Base-by-base conservation (phyloP, 345 rosid genomes). In the Linum usitatissimum region DNA sequence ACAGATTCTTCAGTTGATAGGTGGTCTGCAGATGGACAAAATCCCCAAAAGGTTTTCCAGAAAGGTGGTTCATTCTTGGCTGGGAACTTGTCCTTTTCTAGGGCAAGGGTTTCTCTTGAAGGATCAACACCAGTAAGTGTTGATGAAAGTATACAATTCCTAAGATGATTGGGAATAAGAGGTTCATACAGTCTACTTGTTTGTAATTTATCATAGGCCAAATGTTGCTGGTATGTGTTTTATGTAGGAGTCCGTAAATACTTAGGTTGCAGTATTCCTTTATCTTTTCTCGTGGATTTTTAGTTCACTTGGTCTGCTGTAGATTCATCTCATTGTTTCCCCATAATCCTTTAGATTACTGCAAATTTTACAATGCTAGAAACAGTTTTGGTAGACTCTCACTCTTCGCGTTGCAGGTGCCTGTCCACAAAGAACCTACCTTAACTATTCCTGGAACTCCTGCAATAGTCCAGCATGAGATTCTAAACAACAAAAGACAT, bases 91-190 rank as follows among this genome's bases (percentile, higher is more conserved):
- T 90, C 97, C 30, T 94, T 90, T 79, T 81, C 95, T 38, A 90
- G 99, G 81, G 93, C 97, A 62, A 85, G 97, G 75, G 88, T 86
- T 66, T 94, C 99, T 38, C 77, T 94, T 65, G 99, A 94, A 83
- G 99, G 97, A 73, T 81, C 86, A 64, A 83, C 82, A 21, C 95
- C 86, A 2, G 99, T 94, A 83, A 83, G 96, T 77, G 66, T 60
- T 67, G 53, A 54, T 60, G 31, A 21, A 23, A 7, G 55, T 18
- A 59, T 49, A 15, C 15, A 10, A 6, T 10, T 10, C 51, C 14
- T 45, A 15, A 15, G 51, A 10, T 45, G 51, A 10, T 12, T 15
- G 14, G 2, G 15, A 10, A 45, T 6, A 10, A 45, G 17, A 10
- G 3, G 51, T 45, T 45, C 3, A 45, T 45, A 15, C 17, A 45